A percentile compares a stretch with the other conserved stretches of the same genome.
Evolutionary conservation across 2,329 filamentous ascomycete species (phyloP).

Genomic region (Hymenoscyphus fraxineus): DNA sequence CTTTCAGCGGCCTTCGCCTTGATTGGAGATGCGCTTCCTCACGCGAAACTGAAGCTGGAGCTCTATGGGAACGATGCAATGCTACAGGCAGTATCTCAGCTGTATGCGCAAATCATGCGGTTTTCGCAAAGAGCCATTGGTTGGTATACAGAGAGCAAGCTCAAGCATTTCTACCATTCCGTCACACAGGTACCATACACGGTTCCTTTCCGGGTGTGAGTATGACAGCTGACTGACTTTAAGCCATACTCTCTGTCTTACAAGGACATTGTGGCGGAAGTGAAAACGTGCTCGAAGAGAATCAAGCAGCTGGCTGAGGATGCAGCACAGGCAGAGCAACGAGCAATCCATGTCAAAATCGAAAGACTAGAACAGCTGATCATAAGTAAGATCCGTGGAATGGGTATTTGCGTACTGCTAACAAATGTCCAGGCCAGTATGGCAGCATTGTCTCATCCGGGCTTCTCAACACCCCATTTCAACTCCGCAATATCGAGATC

Average conservation of each 20-base stretch:
- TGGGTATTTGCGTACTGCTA: too few species aligned
- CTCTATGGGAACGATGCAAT: conserved; percentile 29
- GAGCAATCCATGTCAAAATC: conserved; percentile 1
- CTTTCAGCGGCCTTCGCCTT: conserved; percentile 8
- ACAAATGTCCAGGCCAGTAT: too few species aligned
- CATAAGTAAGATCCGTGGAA: background rate
- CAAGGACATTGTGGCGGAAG: background rate
- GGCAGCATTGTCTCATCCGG: background rate
- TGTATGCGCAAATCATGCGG: conserved; percentile 31
- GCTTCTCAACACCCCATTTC: background rate
- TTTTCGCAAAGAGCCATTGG: conserved; percentile 28
- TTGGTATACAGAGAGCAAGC: conserved; percentile 32
- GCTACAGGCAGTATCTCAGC: conserved; percentile 18
- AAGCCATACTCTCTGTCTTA: background rate
- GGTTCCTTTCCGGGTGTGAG: conserved; percentile 15
- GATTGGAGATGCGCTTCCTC: conserved; percentile 17
- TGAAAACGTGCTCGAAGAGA: background rate
- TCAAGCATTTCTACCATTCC: conserved; percentile 15
- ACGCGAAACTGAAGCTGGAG: conserved; percentile 1
- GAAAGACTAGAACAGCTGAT: background rate
- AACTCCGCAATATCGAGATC: conserved; percentile 9
- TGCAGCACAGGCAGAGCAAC: background rate
- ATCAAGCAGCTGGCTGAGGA: background rate
- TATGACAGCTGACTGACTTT: background rate
- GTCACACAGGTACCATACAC: conserved; percentile 9